Conservation (phyloP, 495 filamentous ascomycete species). For the Xylaria grammica region DNA sequence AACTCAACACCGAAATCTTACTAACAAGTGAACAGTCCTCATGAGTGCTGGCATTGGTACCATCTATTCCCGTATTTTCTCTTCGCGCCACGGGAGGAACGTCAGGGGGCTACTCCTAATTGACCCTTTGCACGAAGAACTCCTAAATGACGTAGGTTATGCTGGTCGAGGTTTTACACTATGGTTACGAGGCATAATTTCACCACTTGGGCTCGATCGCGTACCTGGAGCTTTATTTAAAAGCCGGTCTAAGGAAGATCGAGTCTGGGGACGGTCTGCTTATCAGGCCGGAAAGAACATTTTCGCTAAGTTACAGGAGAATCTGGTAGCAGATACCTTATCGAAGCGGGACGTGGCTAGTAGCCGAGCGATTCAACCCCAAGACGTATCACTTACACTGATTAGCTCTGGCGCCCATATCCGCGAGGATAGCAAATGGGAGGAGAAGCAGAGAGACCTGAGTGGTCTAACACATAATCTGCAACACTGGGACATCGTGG, state of each 20-base stretch:
- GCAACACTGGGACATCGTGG: constrained; percentile 83
- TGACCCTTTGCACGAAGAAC: constrained; percentile 85
- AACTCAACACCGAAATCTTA: not conserved
- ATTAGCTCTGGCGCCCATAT: constrained; percentile 74
- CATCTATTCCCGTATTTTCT: constrained; percentile 88
- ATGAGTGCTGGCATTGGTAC: constrained; percentile 75
- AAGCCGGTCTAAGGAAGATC: constrained; percentile 79
- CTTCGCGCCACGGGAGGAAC: constrained; percentile 73
- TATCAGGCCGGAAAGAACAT: constrained; percentile 82
- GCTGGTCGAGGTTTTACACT: constrained; percentile 78
- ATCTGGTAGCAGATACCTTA: constrained; percentile 79
- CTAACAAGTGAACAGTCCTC: constrained; percentile 42
- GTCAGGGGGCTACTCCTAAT: constrained; percentile 82
- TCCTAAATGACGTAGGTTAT: constrained; percentile 67
- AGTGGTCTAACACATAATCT: constrained; percentile 78
- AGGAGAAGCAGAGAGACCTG: constrained; percentile 77
- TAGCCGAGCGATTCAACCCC: constrained; percentile 75
- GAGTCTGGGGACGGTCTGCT: constrained; percentile 76
- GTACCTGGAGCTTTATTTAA: constrained; percentile 77
- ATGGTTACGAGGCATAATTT: constrained; percentile 84
- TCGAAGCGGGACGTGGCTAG: constrained; percentile 80
- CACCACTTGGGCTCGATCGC: constrained; percentile 82
- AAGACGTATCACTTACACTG: constrained; percentile 75
- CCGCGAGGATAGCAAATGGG: constrained; percentile 70
- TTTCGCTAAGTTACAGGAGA: constrained; percentile 92